Percentiles rank a stretch among this genome's conserved stretches.
These are phyloP conservation scores for Fusarium penzigii DNA, from an alignment of 2,329 filamentous ascomycete genomes.

Conservation along the genomic window DNA sequence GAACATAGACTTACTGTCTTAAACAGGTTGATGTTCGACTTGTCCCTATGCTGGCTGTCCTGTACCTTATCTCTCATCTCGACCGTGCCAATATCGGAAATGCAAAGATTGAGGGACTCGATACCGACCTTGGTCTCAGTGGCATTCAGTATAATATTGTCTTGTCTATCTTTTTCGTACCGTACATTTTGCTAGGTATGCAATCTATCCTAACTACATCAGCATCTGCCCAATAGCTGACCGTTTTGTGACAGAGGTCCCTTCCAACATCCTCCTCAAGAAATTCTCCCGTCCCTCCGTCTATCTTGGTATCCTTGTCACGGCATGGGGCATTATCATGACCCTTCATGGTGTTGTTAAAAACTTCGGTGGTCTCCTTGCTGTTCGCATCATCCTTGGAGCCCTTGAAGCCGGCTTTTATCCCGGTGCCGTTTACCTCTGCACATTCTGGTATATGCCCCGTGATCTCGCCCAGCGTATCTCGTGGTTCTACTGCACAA, in stretches of 20 bases:
- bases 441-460: slow-evolving; percentile 33
- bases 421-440: slow-evolving; percentile 31
- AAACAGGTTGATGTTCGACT: slow-evolving; percentile 24
- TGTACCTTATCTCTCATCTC: slow-evolving; percentile 59
- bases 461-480: slow-evolving; percentile 28
- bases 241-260: slow-evolving; percentile 41
- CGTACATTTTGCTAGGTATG: slow-evolving; percentile 36
- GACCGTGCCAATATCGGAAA: slow-evolving; percentile 55
- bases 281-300: slow-evolving; percentile 58
- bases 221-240: too few species aligned
- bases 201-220: too few species aligned
- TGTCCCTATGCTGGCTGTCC: slow-evolving; percentile 53
- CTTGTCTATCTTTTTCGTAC: slow-evolving; percentile 59
- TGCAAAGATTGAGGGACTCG: slow-evolving; percentile 48
- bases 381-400: slow-evolving; percentile 30
- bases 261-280: slow-evolving; percentile 67
- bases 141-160: slow-evolving; percentile 59
- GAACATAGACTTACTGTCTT: not conserved
- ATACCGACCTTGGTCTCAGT: slow-evolving; percentile 45
- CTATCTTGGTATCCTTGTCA: slow-evolving; percentile 66
- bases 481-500: slow-evolving; percentile 29
- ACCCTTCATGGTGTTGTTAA: slow-evolving; percentile 28
- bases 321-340: slow-evolving; percentile 41
- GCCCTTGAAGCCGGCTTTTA: slow-evolving; percentile 38
- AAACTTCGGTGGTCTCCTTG: slow-evolving; percentile 31